phyloP scores from a whole-genome alignment of 192 early-diverging fungal genomes.

The Podila clonocystis region DNA sequence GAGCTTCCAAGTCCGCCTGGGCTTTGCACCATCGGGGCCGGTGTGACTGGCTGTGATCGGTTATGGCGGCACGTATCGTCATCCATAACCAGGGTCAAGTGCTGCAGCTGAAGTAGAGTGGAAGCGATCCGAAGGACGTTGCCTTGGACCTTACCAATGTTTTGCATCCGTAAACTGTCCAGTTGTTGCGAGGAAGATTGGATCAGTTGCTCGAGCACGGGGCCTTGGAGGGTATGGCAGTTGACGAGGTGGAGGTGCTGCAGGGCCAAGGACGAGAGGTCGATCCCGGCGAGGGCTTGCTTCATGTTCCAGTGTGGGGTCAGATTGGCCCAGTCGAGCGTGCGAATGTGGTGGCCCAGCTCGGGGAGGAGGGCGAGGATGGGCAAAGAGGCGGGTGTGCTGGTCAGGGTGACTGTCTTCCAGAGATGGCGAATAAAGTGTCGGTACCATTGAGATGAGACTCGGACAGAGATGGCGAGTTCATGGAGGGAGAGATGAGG shows the following conservation, averaged over 20 bases:
- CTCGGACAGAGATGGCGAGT: slow-evolving; percentile 22
- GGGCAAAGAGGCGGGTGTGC: background rate
- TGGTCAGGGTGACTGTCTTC: slow-evolving; percentile 19
- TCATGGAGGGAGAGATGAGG: slow-evolving; percentile 12
- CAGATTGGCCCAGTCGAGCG: background rate
- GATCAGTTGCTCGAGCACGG: background rate
- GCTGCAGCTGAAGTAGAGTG: background rate
- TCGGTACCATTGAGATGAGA: slow-evolving; percentile 23
- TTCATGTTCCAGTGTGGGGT: background rate
- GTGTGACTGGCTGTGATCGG: background rate
- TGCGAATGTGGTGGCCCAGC: slow-evolving; percentile 26
- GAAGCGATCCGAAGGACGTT: background rate
- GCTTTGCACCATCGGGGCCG: background rate
- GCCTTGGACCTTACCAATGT: background rate
- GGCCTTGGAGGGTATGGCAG: background rate
- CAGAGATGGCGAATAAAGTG: slow-evolving; percentile 34
- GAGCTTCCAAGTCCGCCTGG: slow-evolving; percentile 1
- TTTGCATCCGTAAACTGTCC: background rate
- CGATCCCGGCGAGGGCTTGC: background rate
- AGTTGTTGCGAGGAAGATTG: background rate
- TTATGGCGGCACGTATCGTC: background rate
- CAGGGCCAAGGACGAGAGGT: background rate
- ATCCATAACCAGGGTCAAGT: background rate
- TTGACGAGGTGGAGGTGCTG: background rate
- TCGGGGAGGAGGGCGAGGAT: slow-evolving; percentile 21